A percentile compares a stretch with the other conserved stretches of the same genome.
Conservation (phyloP, 805 yeast species). For the Kodamaea fukazawae region DNA sequence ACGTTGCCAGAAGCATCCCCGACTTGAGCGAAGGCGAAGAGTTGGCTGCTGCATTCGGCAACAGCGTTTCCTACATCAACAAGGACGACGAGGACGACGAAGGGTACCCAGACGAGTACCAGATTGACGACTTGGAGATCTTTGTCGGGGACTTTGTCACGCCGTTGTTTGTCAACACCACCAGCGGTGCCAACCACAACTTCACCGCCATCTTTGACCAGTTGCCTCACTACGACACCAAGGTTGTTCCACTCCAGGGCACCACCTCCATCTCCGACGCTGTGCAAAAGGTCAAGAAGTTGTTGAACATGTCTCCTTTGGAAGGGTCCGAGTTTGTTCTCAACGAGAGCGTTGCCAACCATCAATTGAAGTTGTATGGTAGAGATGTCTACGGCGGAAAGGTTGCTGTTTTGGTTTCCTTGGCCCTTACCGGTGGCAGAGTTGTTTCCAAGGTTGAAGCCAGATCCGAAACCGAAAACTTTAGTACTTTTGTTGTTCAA, state of each 20-base stretch:
- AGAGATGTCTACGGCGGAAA: conserved; percentile 63
- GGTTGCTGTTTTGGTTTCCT: conserved; percentile 48
- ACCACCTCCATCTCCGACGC: conserved; percentile 35
- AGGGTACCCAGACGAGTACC: conserved; percentile 92
- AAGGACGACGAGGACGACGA: conserved; percentile 80
- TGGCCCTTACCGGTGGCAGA: conserved; percentile 55
- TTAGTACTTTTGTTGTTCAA: conserved; percentile 48
- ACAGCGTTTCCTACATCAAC: conserved; percentile 68
- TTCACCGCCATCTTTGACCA: conserved; percentile 75
- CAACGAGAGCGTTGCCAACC: conserved; percentile 52
- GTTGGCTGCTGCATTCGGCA: conserved; percentile 49
- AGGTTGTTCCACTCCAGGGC: conserved; percentile 63
- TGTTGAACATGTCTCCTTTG: conserved; percentile 56
- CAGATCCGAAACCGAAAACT: conserved; percentile 44
- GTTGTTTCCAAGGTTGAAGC: conserved; percentile 58
- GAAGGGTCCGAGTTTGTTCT: conserved; percentile 70
- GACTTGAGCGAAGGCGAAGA: conserved; percentile 20
- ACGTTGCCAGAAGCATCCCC: conserved; percentile 70
- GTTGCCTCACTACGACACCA: conserved; percentile 56
- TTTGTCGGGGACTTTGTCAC: conserved; percentile 77
- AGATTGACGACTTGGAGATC: conserved; percentile 74
- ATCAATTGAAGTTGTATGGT: conserved; percentile 79
- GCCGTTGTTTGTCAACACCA: conserved; percentile 52
- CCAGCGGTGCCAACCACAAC: conserved; percentile 49
- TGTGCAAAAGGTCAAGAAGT: conserved; percentile 49